Evolutionary conservation across 805 yeast genomes (phyloP).

Genomic region (Lachancea quebecensis): DNA sequence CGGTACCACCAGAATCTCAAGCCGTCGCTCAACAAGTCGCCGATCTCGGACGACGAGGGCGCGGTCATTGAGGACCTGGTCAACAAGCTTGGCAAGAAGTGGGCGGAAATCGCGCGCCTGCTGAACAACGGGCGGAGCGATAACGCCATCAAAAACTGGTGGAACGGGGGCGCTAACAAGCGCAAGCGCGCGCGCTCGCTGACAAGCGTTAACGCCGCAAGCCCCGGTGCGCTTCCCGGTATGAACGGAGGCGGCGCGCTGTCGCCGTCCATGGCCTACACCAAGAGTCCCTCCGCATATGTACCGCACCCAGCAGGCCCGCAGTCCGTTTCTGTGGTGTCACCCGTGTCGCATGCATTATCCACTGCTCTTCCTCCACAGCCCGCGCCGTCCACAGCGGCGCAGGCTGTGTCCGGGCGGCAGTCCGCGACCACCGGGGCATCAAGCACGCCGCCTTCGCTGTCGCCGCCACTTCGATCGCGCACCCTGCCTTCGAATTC

Average conservation of each 20-base stretch:
- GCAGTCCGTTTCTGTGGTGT: too few relatives aligned
- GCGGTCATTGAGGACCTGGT: slow-evolving; percentile 73
- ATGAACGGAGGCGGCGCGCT: neutral
- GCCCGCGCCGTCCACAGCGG: neutral
- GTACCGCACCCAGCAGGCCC: too few relatives aligned
- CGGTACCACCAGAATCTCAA: slow-evolving; percentile 87
- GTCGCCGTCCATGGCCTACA: too few relatives aligned
- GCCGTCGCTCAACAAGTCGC: slow-evolving; percentile 73
- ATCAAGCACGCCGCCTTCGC: neutral
- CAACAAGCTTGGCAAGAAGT: slow-evolving; percentile 70
- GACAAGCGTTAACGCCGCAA: neutral
- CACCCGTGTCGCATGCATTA: too few relatives aligned
- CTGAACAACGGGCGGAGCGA: slow-evolving; percentile 74
- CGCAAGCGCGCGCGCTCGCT: slow-evolving; percentile 42
- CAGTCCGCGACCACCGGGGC: neutral
- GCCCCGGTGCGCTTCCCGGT: slow-evolving; percentile 11
- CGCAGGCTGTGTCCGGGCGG: neutral
- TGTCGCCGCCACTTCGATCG: neutral
- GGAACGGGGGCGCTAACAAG: slow-evolving; percentile 91
- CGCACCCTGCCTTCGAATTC: neutral
- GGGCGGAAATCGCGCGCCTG: slow-evolving; percentile 93
- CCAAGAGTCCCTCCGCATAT: too few relatives aligned
- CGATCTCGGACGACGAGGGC: slow-evolving; percentile 83
- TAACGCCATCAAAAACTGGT: slow-evolving; percentile 60
- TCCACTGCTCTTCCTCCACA: neutral